Base-by-base conservation (phyloP, 495 filamentous ascomycete species). In the Usnea hakonensis region DNA sequence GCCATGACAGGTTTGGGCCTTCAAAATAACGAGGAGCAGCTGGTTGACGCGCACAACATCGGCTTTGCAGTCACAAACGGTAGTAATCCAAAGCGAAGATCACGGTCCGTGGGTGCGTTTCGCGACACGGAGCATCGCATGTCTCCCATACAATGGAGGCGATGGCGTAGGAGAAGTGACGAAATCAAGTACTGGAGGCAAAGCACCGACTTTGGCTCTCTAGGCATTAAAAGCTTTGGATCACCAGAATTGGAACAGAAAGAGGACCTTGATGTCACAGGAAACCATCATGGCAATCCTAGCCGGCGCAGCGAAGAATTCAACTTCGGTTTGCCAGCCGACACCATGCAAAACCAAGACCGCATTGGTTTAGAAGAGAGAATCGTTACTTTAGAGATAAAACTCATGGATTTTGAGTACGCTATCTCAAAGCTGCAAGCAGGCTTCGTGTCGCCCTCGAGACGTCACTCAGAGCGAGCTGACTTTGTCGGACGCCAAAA, bases 391-490 rank as follows among this genome's bases (percentile, higher is more conserved):
- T 63, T 83, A 1, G 80, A 83, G 55, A 78, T 83, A 6, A 83
- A 83, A 56, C 70, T 83, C 41, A 81, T 83, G 64, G 80, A 83
- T 40, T 70, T 83, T 11, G 80, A 83, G 62, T 81, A 80, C 53
- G 80, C 80, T 2, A 79, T 83, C 57, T 79, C 80, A 0, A 75
- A 79, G 40, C 72, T 83, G 65, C 80, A 83, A 70, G 74, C 69
- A 35, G 67, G 60, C 28, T 60, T 57, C 23, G 53, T 23, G 7
- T 35, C 41, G 16, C 40, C 59, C 26, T 64, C 57, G 17, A 59
- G 56, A 46, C 56, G 61, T 13, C 55, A 55, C 40, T 63, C 64
- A n/a, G 46, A 53, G 14, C 50, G 41, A 38, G 33, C 6, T 16
- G 64, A 57, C 13, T 32, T 43, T 43, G 26, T 21, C 33, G 50